These are phyloP conservation scores for Neoboletus brunneissimus DNA, from an alignment of 768 basidiomycete genomes.

Conservation along the genomic window DNA sequence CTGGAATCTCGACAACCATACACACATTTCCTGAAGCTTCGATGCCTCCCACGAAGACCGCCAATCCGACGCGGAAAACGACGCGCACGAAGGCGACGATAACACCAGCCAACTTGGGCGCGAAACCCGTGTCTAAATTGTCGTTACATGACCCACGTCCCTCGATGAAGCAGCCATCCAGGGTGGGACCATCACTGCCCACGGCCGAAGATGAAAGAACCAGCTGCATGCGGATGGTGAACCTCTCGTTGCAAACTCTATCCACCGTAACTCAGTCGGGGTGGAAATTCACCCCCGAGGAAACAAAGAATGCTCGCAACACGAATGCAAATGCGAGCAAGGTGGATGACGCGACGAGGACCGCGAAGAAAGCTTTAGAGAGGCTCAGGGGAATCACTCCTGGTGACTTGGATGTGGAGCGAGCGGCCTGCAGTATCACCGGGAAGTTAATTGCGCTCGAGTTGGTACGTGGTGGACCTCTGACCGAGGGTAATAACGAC, in stretches of 20 bases:
- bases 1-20: too few species aligned
- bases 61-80: slow-evolving; percentile 5
- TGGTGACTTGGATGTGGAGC: slow-evolving; percentile 63
- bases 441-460: slow-evolving; percentile 68
- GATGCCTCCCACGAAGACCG: slow-evolving; percentile 14
- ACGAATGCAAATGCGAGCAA: slow-evolving; percentile 32
- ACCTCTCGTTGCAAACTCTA: slow-evolving; percentile 57
- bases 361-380: slow-evolving; percentile 45
- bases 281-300: slow-evolving; percentile 45
- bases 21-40: neutral
- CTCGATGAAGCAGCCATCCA: slow-evolving; percentile 25
- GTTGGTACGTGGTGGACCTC: slow-evolving; percentile 50
- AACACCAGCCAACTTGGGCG: neutral
- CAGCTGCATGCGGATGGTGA: slow-evolving; percentile 61
- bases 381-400: slow-evolving; percentile 45
- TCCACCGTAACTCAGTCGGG: slow-evolving; percentile 53
- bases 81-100: slow-evolving; percentile 14
- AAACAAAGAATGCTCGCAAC: slow-evolving; percentile 24
- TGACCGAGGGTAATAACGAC: neutral
- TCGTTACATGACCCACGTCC: slow-evolving; percentile 28
- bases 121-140: slow-evolving; percentile 27
- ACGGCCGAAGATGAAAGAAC: slow-evolving; percentile 38
- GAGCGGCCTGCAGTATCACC: slow-evolving; percentile 64
- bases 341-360: slow-evolving; percentile 29
- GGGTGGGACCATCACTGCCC: neutral